Evolutionary conservation across 345 rosid species (phyloP).

Genomic region (Pseudoturritis turrita): DNA sequence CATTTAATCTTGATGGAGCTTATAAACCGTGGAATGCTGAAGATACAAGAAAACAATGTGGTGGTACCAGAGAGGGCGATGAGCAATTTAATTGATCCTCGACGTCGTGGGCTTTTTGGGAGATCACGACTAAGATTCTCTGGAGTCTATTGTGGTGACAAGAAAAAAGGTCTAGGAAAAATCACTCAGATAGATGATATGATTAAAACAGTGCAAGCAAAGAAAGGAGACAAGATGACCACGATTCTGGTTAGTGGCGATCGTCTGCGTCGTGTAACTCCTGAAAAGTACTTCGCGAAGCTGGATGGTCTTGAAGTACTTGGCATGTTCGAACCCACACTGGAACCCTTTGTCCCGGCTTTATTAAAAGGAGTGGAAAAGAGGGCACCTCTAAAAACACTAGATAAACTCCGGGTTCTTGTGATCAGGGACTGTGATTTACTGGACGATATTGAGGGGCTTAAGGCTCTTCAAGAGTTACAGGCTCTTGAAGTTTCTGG

Average conservation of each 20-base stretch:
- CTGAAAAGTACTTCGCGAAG: slow-evolving; percentile 20
- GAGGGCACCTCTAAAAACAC: background rate
- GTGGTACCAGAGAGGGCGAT: slow-evolving; percentile 40
- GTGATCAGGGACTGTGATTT: slow-evolving; percentile 47
- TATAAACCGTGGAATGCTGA: slow-evolving; percentile 38
- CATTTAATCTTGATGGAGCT: slow-evolving; percentile 50
- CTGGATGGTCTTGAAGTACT: slow-evolving; percentile 36
- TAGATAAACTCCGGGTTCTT: slow-evolving; percentile 33
- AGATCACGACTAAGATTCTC: slow-evolving; percentile 36
- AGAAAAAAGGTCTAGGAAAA: slow-evolving; percentile 35
- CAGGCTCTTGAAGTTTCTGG: slow-evolving; percentile 56
- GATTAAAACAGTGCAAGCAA: slow-evolving; percentile 40
- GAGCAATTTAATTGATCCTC: slow-evolving; percentile 25
- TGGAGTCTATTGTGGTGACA: slow-evolving; percentile 17
- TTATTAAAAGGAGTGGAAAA: background rate
- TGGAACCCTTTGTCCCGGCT: slow-evolving; percentile 10
- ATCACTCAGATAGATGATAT: slow-evolving; percentile 42
- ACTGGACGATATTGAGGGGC: slow-evolving; percentile 5
- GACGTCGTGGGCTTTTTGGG: slow-evolving; percentile 26
- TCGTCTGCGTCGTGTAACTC: slow-evolving; percentile 28
- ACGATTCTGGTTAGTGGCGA: slow-evolving; percentile 47
- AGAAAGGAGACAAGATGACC: slow-evolving; percentile 16
- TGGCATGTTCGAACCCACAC: slow-evolving; percentile 38
- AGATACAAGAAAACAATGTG: slow-evolving; percentile 40
- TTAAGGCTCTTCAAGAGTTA: slow-evolving; percentile 27